Conservation (phyloP, 805 yeast species). For the Hanseniaspora meyeri region DNA sequence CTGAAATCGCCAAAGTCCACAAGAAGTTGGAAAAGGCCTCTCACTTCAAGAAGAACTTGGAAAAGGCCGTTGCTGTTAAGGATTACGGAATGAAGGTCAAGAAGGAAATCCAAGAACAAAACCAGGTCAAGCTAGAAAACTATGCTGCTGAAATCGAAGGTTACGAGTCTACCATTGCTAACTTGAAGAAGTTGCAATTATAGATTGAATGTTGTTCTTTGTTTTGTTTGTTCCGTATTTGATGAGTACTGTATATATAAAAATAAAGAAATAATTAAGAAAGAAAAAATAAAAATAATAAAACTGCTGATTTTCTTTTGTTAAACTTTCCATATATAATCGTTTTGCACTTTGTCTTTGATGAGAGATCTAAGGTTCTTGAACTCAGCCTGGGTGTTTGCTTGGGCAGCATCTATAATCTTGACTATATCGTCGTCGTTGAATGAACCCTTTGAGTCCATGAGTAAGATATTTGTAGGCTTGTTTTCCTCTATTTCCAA, state of each 20-base stretch:
- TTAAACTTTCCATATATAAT: conserved; percentile 46
- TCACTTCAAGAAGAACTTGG: conserved; percentile 47
- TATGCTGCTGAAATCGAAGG: conserved; percentile 81
- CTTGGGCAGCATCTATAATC: conserved; percentile 42
- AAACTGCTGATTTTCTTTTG: not conserved
- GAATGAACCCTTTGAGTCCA: conserved; percentile 66
- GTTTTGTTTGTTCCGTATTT: no score
- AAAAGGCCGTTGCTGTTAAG: conserved; percentile 54
- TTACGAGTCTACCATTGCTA: conserved; percentile 69
- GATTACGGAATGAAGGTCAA: conserved; percentile 84
- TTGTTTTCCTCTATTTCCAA: conserved; percentile 40
- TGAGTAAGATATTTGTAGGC: conserved; percentile 45
- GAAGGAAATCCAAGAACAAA: conserved; percentile 66
- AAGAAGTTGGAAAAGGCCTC: conserved; percentile 59
- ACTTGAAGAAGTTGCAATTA: conserved; percentile 67
- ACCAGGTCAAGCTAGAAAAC: conserved; percentile 53
- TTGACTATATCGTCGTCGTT: conserved; percentile 41
- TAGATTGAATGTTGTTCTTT: no score
- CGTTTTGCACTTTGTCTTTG: conserved; percentile 36
- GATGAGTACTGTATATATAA: not conserved
- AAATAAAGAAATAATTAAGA: not conserved
- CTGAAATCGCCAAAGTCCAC: conserved; percentile 72
- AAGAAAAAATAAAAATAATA: not conserved
- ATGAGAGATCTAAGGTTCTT: conserved; percentile 37
- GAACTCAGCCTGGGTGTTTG: conserved; percentile 36